A percentile compares a stretch with the other conserved stretches of the same genome.
These are phyloP conservation scores for Neonectria magnoliae DNA, from an alignment of 2,329 filamentous ascomycete species.

Conservation along the genomic window DNA sequence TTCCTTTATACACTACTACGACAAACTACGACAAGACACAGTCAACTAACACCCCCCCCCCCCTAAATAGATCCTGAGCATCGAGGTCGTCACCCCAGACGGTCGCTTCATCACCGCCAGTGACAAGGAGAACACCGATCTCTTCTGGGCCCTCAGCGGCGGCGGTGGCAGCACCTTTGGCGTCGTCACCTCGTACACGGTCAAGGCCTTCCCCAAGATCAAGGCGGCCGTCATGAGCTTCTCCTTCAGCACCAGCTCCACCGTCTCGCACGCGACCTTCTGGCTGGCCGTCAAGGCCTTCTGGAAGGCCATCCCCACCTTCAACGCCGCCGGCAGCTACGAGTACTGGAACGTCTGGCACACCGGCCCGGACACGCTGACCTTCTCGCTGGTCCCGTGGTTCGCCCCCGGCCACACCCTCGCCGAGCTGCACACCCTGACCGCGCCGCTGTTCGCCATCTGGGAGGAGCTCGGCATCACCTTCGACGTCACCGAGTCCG, in stretches of 20 bases:
- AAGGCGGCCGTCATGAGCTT: slow-evolving; percentile 37
- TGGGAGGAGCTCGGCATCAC: slow-evolving; percentile 29
- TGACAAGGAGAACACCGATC: slow-evolving; percentile 31
- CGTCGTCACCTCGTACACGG: slow-evolving; percentile 44
- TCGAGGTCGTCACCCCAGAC: slow-evolving; percentile 32
- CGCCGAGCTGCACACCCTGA: slow-evolving; percentile 23
- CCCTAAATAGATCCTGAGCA: slow-evolving; percentile 24
- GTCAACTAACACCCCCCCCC: neutral
- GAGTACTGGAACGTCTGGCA: slow-evolving; percentile 37
- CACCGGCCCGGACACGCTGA: slow-evolving; percentile 18
- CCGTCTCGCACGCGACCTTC: slow-evolving; percentile 29
- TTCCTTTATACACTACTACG: too few species aligned
- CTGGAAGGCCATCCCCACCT: slow-evolving; percentile 27
- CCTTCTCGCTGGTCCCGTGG: slow-evolving; percentile 36
- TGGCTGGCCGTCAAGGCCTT: slow-evolving; percentile 33
- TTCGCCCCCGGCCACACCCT: slow-evolving; percentile 35
- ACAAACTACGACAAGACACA: too few species aligned
- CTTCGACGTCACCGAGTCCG: slow-evolving; percentile 21
- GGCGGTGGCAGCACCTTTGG: slow-evolving; percentile 52
- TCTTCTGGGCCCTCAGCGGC: slow-evolving; percentile 53
- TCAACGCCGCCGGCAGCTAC: slow-evolving; percentile 34
- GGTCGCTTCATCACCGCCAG: slow-evolving; percentile 31
- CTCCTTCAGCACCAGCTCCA: slow-evolving; percentile 28
- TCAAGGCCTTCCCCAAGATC: slow-evolving; percentile 52
- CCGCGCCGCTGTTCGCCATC: slow-evolving; percentile 23